phyloP scores from a whole-genome alignment of 1,139 yeast species.

The Pichia inconspicua region DNA sequence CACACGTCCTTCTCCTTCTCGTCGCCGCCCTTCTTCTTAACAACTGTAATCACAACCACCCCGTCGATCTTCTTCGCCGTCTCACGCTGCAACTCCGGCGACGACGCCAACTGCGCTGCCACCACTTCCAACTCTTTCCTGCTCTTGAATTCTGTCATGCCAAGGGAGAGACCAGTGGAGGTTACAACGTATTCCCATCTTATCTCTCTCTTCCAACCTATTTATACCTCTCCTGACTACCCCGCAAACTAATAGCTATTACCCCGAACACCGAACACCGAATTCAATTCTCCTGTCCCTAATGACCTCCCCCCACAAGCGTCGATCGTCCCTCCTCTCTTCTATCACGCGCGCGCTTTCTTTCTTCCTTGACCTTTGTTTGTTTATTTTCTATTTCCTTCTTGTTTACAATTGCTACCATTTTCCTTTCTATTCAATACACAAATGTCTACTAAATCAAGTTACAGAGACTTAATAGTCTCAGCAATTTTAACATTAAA shows the following conservation, averaged over 20 bases:
- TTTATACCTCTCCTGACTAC: too few species aligned
- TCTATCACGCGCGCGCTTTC: not conserved
- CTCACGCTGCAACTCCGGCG: not conserved
- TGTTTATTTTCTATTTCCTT: not conserved
- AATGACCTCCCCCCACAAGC: too few species aligned
- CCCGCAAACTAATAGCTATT: too few species aligned
- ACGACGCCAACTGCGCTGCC: not conserved
- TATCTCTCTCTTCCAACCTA: too few species aligned
- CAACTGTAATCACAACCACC: not conserved
- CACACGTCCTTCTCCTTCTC: not conserved
- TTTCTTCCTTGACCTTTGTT: too few species aligned
- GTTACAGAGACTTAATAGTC: slow-evolving; percentile 56
- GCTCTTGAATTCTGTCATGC: not conserved
- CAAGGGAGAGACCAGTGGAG: too few species aligned
- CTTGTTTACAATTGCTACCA: not conserved
- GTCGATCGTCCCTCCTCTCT: too few species aligned
- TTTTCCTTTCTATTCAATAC: not conserved
- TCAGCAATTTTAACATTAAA: slow-evolving; percentile 66
- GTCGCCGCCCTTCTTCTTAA: not conserved
- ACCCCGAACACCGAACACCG: too few species aligned
- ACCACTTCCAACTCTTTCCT: not conserved
- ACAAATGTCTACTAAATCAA: not conserved
- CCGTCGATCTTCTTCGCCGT: not conserved
- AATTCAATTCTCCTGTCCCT: too few species aligned
- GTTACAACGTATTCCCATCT: too few species aligned